A percentile compares a stretch with the other conserved stretches of the same genome.
These are phyloP conservation scores for Leccinum incarnatum DNA, from an alignment of 768 basidiomycete genomes.

Conservation along the genomic window DNA sequence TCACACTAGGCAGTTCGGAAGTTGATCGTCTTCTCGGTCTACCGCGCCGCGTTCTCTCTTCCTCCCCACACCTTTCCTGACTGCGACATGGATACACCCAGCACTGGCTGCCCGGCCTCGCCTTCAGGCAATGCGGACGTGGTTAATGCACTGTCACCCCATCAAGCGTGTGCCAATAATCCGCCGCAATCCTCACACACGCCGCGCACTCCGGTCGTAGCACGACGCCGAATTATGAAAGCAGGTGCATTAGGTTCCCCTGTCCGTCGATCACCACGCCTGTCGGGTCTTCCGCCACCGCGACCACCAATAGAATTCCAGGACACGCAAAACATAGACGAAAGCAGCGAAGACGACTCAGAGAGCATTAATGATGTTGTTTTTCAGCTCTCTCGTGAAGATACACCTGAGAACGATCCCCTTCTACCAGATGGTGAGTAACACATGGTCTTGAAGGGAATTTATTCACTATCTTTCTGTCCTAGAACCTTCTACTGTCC, in stretches of 20 bases:
- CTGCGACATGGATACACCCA: constrained; percentile 19
- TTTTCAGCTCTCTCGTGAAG: constrained; percentile 34
- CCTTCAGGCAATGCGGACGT: constrained; percentile 38
- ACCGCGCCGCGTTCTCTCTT: neutral
- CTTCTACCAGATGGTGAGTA: constrained; percentile 45
- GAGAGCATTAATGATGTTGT: constrained; percentile 25
- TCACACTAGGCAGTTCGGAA: neutral
- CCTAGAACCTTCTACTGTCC: constrained; percentile 62
- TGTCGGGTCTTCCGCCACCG: constrained; percentile 40
- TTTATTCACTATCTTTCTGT: constrained; percentile 6
- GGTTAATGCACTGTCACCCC: constrained; percentile 38
- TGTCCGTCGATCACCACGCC: constrained; percentile 50
- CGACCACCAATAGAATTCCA: constrained; percentile 15
- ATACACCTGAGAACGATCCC: constrained; percentile 49
- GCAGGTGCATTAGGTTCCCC: constrained; percentile 29
- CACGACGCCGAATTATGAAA: constrained; percentile 30
- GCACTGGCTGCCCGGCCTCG: constrained; percentile 27
- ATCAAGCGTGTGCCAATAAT: constrained; percentile 46
- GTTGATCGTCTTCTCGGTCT: constrained; percentile 1
- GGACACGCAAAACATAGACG: constrained; percentile 15
- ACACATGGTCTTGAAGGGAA: constrained; percentile 1
- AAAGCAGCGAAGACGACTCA: constrained; percentile 34
- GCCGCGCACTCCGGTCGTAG: constrained; percentile 36
- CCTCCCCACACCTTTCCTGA: neutral
- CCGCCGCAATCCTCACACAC: constrained; percentile 54